Evolutionary conservation across 257 asterid species (phyloP), one percentile per base, ranked within the genome.

Genomic region (Nicotiana attenuata): DNA sequence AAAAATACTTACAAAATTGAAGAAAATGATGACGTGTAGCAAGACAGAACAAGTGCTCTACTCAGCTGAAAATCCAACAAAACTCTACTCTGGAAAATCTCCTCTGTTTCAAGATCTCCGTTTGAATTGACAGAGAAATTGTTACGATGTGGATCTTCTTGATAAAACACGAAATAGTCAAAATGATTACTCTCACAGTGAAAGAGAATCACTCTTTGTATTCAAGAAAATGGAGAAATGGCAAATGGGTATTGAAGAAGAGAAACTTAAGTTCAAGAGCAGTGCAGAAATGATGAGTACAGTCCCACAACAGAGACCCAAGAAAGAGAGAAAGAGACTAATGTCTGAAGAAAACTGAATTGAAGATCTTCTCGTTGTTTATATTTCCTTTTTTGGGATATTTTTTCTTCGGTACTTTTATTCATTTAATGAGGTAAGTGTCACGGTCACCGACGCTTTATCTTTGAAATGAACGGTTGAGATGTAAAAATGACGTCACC

Each of bases 401-500:
- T 67, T 35, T 19, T 16, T 5, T 14, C 7, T 8, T 22, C 9
- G 26, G 2, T 1, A 11, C 8, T 10, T 47, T 73, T 14, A 0
- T 22, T 20, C 14, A 38, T 68, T n/a, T 17, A 6, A 69, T 71
- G 59, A 22, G 24, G 15, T 11, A 4, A 10, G 22, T 20, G 14
- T 19, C 50, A 67, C 9, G 59, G 61, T 73, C 79, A 73, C 79
- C 79, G 79, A 73, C 79, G 61, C 22, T 45, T 47, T 24, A 73
- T 73, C 22, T 14, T 24, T 22, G 4, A 14, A 73, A 47, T 73
- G 16, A 15, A 50, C 60, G 7, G 41, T 68, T 4, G 55, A 26
- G 10, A 9, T 35, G 76, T 67, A 5, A 11, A 41, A 38, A 24
- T 2, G 13, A 64, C 14, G 17, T 16, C 26, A 33, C n/a, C 53